These are phyloP conservation scores for Erysiphe pulchra DNA, from an alignment of 2,329 filamentous ascomycete genomes.

Conservation along the genomic window DNA sequence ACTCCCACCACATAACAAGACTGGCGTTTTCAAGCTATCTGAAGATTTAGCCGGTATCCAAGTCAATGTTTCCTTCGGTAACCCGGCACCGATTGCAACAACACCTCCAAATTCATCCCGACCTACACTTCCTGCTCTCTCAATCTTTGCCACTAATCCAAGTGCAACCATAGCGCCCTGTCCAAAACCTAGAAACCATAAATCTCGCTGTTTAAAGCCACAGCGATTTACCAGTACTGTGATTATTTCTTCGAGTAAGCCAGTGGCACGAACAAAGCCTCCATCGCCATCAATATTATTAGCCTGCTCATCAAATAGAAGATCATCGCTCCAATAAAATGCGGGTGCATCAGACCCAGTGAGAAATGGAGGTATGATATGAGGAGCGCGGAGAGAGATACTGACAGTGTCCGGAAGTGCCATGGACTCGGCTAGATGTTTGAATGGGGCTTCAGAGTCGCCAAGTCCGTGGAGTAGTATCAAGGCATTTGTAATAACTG, in stretches of 20 bases:
- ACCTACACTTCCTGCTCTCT: background rate
- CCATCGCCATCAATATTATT: constrained; percentile 27
- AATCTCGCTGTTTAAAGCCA: constrained; percentile 21
- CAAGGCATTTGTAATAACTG: constrained; percentile 29
- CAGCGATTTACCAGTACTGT: constrained; percentile 22
- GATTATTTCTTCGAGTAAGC: constrained; percentile 18
- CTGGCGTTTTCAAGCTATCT: constrained; percentile 32
- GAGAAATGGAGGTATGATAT: constrained; percentile 27
- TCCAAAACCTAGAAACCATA: constrained; percentile 28
- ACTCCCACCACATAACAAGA: constrained; percentile 32
- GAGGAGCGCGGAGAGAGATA: constrained; percentile 33
- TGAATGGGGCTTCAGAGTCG: constrained; percentile 33
- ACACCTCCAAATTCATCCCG: constrained; percentile 25
- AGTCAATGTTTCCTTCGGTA: constrained; percentile 18
- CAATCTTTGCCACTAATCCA: constrained; percentile 12
- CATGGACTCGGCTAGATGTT: constrained; percentile 27
- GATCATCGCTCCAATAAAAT: constrained; percentile 35
- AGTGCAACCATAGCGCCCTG: constrained; percentile 31
- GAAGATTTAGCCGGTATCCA: constrained; percentile 1
- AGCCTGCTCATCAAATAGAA: constrained; percentile 24
- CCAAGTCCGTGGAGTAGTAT: constrained; percentile 44
- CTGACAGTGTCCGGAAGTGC: constrained; percentile 38
- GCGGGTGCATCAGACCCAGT: constrained; percentile 9
- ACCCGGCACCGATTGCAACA: constrained; percentile 33
- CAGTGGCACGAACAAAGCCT: constrained; percentile 20